Percentiles rank a stretch among this genome's conserved stretches.
Conservation (phyloP, 1,284 basidiomycete genomes). For the Ceraceosorus guamensis region DNA sequence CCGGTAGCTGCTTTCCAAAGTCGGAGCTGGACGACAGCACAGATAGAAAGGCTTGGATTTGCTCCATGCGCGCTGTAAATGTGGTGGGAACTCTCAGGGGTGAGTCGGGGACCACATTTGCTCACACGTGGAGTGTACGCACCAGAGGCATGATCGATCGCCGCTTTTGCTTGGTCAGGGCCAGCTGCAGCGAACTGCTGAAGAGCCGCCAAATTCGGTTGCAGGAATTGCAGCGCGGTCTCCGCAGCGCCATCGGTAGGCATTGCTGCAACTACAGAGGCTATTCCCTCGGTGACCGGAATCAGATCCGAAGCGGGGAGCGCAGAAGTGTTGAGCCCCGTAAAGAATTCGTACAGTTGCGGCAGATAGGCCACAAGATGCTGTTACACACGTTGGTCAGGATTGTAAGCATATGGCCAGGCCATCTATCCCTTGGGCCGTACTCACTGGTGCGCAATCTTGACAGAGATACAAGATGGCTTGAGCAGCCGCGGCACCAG, state of each 20-base stretch:
- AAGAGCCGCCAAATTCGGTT: slow-evolving; percentile 54
- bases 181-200: slow-evolving; percentile 47
- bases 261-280: slow-evolving; percentile 88
- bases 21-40: slow-evolving; percentile 7
- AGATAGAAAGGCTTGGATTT: slow-evolving; percentile 36
- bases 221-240: slow-evolving; percentile 71
- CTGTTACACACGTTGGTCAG: slow-evolving; percentile 48
- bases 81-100: too few species aligned
- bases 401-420: slow-evolving; percentile 8
- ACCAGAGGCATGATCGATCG: slow-evolving; percentile 61
- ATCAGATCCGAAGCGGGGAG: slow-evolving; percentile 78
- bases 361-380: slow-evolving; percentile 87
- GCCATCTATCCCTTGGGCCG: neutral
- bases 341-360: slow-evolving; percentile 81
- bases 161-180: neutral
- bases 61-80: too few species aligned
- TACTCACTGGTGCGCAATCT: slow-evolving; percentile 60
- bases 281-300: slow-evolving; percentile 90
- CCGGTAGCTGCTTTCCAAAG: slow-evolving; percentile 55
- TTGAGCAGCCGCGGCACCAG: slow-evolving; percentile 87
- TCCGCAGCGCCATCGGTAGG: slow-evolving; percentile 70
- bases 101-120: too few species aligned
- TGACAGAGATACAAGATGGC: slow-evolving; percentile 95
- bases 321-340: slow-evolving; percentile 64
- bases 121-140: too few species aligned